Base-by-base conservation (phyloP, 805 yeast genomes). In the Blastobotrys terrestris region DNA sequence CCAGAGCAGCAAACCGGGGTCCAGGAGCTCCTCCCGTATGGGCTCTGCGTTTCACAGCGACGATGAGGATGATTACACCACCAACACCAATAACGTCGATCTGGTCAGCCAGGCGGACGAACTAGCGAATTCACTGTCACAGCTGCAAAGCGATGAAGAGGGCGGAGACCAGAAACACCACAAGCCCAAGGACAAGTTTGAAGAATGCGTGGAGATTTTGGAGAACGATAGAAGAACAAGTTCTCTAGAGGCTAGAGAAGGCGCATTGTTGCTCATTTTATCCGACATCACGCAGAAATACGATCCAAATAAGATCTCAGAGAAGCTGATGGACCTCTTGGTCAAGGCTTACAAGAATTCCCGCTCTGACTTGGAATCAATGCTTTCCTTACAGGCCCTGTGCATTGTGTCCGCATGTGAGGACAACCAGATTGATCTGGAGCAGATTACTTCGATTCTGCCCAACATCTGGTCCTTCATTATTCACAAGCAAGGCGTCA, bases 211-310 rank as follows among this genome's bases (percentile, higher is more conserved):
- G 2, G 69, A 66, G 49, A 53, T 62, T 21, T 58, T 67, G 13
- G 50, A 58, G 11, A 50, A 58, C 15, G 70, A 67, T 49, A 49
- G 70, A 14, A 57, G 67, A 41, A 62, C 59, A 44, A 61, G 67
- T 7, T 59, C 68, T 4, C 57, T 61, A 11, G 63, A 60, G 44
- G 67, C 64, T 2, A 53, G 71, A 2, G 71, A 68, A 52, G 57
- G 63, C 51, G 69, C 72, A 4, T 54, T 67, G 52, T 57, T 55
- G 18, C 54, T 55, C 14, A 57, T 66, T 5, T 53, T 67, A 22
- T 49, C 60, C 1, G 58, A 58, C n/a, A 31, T 66, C n/a, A 60
- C 64, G 31, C 57, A 54, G 50, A 63, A 62, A 51, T 67, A 64
- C 50, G 71, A 63, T 49, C 71, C 72, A 3, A 60, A 53, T 18